A percentile compares a stretch with the other conserved stretches of the same genome.
Evolutionary conservation across 768 basidiomycete species (phyloP).

Genomic region (Terana coerulea): DNA sequence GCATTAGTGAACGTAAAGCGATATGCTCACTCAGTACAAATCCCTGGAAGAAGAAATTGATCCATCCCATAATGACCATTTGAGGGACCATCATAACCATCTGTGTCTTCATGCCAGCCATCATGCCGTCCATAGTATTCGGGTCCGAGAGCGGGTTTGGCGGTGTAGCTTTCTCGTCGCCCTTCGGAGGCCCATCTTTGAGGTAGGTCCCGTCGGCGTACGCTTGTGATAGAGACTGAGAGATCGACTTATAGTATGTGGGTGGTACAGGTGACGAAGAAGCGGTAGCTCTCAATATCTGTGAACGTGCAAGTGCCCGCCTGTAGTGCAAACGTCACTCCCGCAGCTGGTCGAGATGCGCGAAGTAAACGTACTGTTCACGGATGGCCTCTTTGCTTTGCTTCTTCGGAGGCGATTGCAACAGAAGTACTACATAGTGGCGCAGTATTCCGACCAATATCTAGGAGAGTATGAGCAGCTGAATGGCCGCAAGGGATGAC

Average conservation of each 20-base stretch:
- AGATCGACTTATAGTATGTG: slow-evolving; percentile 68
- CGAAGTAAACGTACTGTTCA: slow-evolving; percentile 72
- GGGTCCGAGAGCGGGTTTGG: slow-evolving; percentile 89
- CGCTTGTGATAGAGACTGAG: slow-evolving; percentile 66
- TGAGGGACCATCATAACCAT: slow-evolving; percentile 99
- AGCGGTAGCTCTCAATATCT: slow-evolving; percentile 79
- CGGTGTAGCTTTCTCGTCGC: slow-evolving; percentile 50
- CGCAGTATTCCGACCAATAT: slow-evolving; percentile 90
- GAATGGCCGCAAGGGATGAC: slow-evolving; percentile 4
- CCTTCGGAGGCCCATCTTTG: slow-evolving; percentile 75
- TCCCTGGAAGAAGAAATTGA: slow-evolving; percentile 99
- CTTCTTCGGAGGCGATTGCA: slow-evolving; percentile 83
- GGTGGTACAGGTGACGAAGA: slow-evolving; percentile 79
- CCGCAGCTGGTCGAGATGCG: slow-evolving; percentile 1
- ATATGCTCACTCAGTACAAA: slow-evolving; percentile 94
- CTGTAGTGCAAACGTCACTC: slow-evolving; percentile 31
- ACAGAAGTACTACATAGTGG: slow-evolving; percentile 86
- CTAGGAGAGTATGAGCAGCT: slow-evolving; percentile 35
- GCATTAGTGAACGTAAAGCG: slow-evolving; percentile 1
- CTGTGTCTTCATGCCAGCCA: slow-evolving; percentile 98
- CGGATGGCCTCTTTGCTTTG: slow-evolving; percentile 72
- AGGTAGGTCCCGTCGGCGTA: slow-evolving; percentile 78
- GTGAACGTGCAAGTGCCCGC: slow-evolving; percentile 76
- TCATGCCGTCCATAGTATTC: slow-evolving; percentile 95
- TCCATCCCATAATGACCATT: slow-evolving; percentile 99